Base-by-base conservation (phyloP, 352 stramenopile genomes). In the Phytopythium mirpurense region DNA sequence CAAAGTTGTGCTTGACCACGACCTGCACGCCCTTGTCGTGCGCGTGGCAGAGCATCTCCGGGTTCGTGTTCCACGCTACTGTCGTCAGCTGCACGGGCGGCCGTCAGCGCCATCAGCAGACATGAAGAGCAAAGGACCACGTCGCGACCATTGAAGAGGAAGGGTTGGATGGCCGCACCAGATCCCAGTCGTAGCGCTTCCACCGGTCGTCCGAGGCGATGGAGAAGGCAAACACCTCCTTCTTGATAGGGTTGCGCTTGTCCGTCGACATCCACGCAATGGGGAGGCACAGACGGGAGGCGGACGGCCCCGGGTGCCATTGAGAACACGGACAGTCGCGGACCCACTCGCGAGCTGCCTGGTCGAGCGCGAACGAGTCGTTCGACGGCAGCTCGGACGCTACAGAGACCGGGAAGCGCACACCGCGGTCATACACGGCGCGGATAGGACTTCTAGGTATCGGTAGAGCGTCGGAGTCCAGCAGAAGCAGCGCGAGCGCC, bases 1-100 rank as follows among this genome's bases (percentile, higher is more conserved):
- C 79, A 60, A 92, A 92, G 57, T 90, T 90, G 62, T 90, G 78
- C 52, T 82, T 76, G 45, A 89, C 62, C n/a, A 92, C 81, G 37
- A 94, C 60, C 54, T 86, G 88, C 47, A 90, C 81, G 23, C 74
- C 74, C 32, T 86, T 83, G 46, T 61, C 78, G 60, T 94, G 83
- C 9, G 83, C 83, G 53, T 90, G 73, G 35, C 83, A 94, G 10
- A 94, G 68, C 56, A 94, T 58, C 23, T 86, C 64, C 60, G 90
- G 88, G 65, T 94, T 75, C 34, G 83, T 65, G 27, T 94, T 91
- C 83, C 83, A 94, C 29, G 83, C 83, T 27, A 94, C 72, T 0
- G 83, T 94, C 18, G 83, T 94, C 26, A 92, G 59, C 66, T 86
- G 32, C 19, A 27, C 42, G 18, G 15, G 10, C 11, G 50, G 54